Conservation (phyloP, 176 grass and related monocot species). For the Thalia dealbata region DNA sequence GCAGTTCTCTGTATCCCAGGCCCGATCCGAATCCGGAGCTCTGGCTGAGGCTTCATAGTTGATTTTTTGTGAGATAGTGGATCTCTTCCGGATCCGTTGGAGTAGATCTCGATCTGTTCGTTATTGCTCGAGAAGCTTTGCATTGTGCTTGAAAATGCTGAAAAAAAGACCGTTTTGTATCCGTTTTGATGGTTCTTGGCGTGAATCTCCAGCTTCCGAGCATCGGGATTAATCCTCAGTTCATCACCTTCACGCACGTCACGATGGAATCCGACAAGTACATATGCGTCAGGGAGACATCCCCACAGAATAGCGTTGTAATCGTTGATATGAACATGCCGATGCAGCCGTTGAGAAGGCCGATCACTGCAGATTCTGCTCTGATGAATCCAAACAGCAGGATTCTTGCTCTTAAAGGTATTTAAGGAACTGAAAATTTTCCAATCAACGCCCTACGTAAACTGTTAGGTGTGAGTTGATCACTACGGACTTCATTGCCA, state of each 20-base stretch:
- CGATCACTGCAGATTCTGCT: constrained; percentile 93
- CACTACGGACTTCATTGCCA: neutral
- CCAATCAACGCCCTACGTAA: neutral
- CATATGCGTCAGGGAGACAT: constrained; percentile 98
- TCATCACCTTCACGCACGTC: constrained; percentile 97
- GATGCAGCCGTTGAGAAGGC: constrained; percentile 73
- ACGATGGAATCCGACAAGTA: constrained; percentile 99
- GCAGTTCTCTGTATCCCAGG: neutral
- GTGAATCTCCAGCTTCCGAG: constrained; percentile 55
- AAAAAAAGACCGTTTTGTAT: neutral
- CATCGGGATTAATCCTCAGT: constrained; percentile 89
- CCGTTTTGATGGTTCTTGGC: neutral
- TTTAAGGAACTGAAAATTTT: neutral
- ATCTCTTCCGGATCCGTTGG: neutral
- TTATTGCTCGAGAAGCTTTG: neutral
- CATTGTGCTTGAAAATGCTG: neutral
- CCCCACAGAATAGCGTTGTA: constrained; percentile 93
- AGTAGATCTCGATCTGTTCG: neutral
- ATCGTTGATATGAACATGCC: constrained; percentile 98
- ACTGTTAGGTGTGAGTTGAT: neutral
- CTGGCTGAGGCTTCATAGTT: neutral
- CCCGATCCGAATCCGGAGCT: too few species aligned
- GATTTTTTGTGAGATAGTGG: neutral
- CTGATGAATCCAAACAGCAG: constrained; percentile 95
- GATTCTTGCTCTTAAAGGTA: constrained; percentile 98